A percentile compares a stretch with the other conserved stretches of the same genome.
Evolutionary conservation across 805 yeast species (phyloP).

Genomic region (Ogataea nakhonphanomensis): DNA sequence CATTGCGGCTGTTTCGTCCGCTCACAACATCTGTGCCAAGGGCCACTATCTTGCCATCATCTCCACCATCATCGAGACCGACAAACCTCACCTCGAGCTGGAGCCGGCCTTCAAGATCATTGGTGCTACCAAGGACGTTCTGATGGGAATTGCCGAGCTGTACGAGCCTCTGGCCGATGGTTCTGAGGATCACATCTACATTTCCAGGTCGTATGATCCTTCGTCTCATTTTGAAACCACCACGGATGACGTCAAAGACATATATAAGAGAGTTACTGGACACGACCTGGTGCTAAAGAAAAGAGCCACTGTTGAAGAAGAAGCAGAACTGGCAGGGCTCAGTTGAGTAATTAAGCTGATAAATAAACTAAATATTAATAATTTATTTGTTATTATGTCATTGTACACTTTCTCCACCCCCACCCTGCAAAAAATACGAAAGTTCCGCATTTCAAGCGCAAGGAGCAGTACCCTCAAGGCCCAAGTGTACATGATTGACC

Average conservation of each 20-base stretch:
- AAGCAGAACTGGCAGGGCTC: constrained; percentile 42
- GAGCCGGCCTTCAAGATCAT: constrained; percentile 91
- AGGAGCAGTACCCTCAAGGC: constrained; percentile 62
- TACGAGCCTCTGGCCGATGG: constrained; percentile 89
- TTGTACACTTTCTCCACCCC: constrained; percentile 62
- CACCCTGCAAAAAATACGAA: constrained; percentile 56
- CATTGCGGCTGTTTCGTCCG: constrained; percentile 82
- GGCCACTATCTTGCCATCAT: constrained; percentile 91
- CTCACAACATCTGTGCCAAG: constrained; percentile 85
- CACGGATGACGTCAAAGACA: constrained; percentile 94
- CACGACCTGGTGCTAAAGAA: constrained; percentile 84
- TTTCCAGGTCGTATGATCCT: constrained; percentile 90
- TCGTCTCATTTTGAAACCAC: constrained; percentile 93
- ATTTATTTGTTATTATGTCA: constrained; percentile 31
- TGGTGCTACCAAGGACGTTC: constrained; percentile 74
- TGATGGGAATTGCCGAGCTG: constrained; percentile 91
- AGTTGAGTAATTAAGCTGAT: background rate
- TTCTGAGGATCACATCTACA: constrained; percentile 66
- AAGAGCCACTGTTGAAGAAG: constrained; percentile 66
- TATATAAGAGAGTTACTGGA: constrained; percentile 88
- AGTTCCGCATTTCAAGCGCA: constrained; percentile 71
- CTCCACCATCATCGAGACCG: constrained; percentile 92
- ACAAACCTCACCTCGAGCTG: constrained; percentile 84
- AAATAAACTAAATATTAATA: background rate
- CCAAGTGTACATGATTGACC: constrained; percentile 57